These are phyloP conservation scores for Zygosaccharomyces sapae DNA, from an alignment of 1,139 yeast genomes.

Conservation along the genomic window DNA sequence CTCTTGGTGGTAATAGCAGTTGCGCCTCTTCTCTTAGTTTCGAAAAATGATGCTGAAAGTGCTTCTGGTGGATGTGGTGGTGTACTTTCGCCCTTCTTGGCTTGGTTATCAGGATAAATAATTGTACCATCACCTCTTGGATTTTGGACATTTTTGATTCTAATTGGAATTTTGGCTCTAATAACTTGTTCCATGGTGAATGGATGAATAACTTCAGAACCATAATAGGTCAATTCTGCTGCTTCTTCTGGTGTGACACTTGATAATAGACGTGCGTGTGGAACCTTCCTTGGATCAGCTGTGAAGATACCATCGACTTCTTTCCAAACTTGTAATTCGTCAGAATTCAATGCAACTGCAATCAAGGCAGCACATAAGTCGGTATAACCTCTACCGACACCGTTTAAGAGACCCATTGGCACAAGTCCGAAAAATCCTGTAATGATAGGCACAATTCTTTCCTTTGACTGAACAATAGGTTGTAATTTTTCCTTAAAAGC, in stretches of 20 bases:
- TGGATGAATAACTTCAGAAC: slow-evolving; percentile 96
- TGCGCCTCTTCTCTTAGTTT: slow-evolving; percentile 64
- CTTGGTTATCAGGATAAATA: slow-evolving; percentile 85
- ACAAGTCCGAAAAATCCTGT: slow-evolving; percentile 94
- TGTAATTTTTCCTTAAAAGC: slow-evolving; percentile 55
- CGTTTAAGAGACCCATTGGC: slow-evolving; percentile 88
- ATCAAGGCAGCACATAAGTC: slow-evolving; percentile 95
- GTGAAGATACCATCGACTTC: slow-evolving; percentile 98
- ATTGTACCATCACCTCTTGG: slow-evolving; percentile 89
- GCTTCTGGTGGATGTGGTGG: slow-evolving; percentile 95
- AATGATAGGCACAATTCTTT: slow-evolving; percentile 65
- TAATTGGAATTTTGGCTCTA: slow-evolving; percentile 89
- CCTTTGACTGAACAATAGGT: slow-evolving; percentile 34
- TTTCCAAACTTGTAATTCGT: slow-evolving; percentile 95
- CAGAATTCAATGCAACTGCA: slow-evolving; percentile 89
- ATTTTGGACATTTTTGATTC: slow-evolving; percentile 92
- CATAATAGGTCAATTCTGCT: slow-evolving; percentile 94
- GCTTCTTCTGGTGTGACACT: slow-evolving; percentile 98
- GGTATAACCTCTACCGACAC: slow-evolving; percentile 97
- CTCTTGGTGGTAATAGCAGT: slow-evolving; percentile 96
- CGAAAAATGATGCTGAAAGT: slow-evolving; percentile 44
- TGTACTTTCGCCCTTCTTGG: slow-evolving; percentile 80
- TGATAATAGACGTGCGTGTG: slow-evolving; percentile 76
- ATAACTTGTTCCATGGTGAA: slow-evolving; percentile 99
- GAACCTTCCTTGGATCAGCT: slow-evolving; percentile 95